A percentile compares a stretch with the other conserved stretches of the same genome.
Evolutionary conservation across 305 asterid species (phyloP).

Genomic region (Coffea humblotiana): DNA sequence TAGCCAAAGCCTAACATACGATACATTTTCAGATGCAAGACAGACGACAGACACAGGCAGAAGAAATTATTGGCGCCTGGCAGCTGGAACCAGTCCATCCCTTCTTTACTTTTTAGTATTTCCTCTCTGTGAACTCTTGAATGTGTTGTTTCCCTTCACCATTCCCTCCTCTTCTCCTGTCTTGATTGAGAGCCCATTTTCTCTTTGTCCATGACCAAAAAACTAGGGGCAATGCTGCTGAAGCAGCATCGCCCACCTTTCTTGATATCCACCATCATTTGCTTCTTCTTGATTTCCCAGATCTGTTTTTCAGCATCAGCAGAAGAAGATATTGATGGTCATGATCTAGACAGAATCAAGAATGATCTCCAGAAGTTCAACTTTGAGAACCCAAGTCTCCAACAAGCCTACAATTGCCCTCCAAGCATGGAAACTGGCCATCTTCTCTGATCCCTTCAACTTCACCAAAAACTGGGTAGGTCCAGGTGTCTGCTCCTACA

Average conservation of each 20-base stretch:
- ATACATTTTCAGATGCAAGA: slow-evolving; percentile 6
- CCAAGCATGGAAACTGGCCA: slow-evolving; percentile 54
- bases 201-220: background rate
- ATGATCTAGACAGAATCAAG: slow-evolving; percentile 22
- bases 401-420: slow-evolving; percentile 51
- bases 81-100: slow-evolving; percentile 13
- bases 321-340: slow-evolving; percentile 23
- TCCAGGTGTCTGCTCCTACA: slow-evolving; percentile 50
- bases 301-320: slow-evolving; percentile 25
- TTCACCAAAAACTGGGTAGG: slow-evolving; percentile 56
- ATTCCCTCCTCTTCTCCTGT: slow-evolving; percentile 1
- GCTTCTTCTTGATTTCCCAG: slow-evolving; percentile 29
- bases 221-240: slow-evolving; percentile 27
- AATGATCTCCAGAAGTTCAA: slow-evolving; percentile 21
- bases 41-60: slow-evolving; percentile 7
- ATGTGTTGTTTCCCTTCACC: slow-evolving; percentile 16
- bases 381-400: slow-evolving; percentile 49
- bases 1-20: too few species aligned
- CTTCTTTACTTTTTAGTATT: background rate
- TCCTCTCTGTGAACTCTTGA: background rate
- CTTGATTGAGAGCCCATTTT: slow-evolving; percentile 11
- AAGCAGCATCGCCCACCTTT: slow-evolving; percentile 13
- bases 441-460: slow-evolving; percentile 58
- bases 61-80: slow-evolving; percentile 19
- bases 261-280: slow-evolving; percentile 18